These are phyloP conservation scores for Silene noctiflora DNA, from an alignment of 179 eudicot species.

Conservation along the genomic window DNA sequence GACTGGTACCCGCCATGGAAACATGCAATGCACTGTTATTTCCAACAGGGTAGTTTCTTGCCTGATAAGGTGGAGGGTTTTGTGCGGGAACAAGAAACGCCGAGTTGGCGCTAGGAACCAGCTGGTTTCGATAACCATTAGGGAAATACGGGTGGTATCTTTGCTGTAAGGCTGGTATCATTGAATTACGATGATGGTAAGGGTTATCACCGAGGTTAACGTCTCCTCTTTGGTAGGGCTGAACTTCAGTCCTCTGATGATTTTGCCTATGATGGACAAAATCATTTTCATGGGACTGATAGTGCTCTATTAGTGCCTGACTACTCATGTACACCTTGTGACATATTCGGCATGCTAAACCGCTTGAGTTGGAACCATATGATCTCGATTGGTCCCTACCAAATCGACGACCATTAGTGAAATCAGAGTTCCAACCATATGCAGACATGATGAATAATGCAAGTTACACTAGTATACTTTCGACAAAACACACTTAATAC, in stretches of 20 bases:
- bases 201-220: constrained; percentile 4
- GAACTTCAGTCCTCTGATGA: not conserved
- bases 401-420: not conserved
- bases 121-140: not conserved
- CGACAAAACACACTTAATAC: no score
- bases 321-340: constrained; percentile 14
- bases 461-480: not conserved
- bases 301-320: constrained; percentile 24
- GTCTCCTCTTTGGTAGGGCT: not conserved
- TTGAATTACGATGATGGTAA: not conserved
- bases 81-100: constrained; percentile 15
- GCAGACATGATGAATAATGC: constrained; percentile 24
- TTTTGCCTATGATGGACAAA: constrained; percentile 4
- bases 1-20: not conserved
- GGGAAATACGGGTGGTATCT: constrained; percentile 23
- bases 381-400: constrained; percentile 13
- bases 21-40: not conserved
- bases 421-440: constrained; percentile 10
- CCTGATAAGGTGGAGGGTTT: not conserved
- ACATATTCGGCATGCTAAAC: constrained; percentile 27
- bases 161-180: constrained; percentile 18
- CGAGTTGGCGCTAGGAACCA: not conserved
- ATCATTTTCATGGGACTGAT: constrained; percentile 19
- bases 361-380: not conserved
- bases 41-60: constrained; percentile 11